phyloP scores from a whole-genome alignment of 2,329 filamentous ascomycete genomes.

The Stagonosporopsis tanaceti region DNA sequence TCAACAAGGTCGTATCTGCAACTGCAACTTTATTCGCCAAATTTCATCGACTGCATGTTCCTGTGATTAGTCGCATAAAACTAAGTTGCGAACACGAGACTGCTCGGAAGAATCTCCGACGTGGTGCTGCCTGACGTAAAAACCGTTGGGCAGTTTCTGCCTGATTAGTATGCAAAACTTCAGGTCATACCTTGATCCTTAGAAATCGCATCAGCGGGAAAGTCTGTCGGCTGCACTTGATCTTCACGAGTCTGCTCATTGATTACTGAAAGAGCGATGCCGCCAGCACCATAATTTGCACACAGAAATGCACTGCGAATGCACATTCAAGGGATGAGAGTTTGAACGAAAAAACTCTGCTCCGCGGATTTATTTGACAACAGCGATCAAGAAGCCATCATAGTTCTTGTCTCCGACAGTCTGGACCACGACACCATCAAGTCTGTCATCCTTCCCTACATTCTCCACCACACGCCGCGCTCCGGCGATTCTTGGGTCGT shows the following conservation, averaged over 20 bases:
- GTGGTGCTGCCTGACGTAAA: not conserved
- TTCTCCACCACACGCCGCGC: constrained; percentile 53
- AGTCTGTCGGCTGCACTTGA: not conserved
- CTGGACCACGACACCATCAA: constrained; percentile 56
- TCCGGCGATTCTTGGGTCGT: constrained; percentile 40
- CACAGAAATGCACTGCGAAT: not conserved
- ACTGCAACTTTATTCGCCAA: not conserved
- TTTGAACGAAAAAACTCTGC: not conserved
- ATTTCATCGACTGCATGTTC: not conserved
- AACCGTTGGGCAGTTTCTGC: not conserved
- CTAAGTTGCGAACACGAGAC: not conserved
- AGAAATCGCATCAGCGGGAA: not conserved
- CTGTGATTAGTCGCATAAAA: not conserved
- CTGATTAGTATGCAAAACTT: not conserved
- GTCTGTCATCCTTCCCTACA: constrained; percentile 52
- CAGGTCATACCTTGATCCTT: not conserved
- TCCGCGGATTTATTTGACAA: constrained; percentile 41
- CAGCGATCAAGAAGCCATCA: constrained; percentile 56
- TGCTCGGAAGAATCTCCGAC: not conserved
- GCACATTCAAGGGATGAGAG: no score
- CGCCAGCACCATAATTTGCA: not conserved
- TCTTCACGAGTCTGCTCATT: not conserved
- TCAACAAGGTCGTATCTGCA: constrained; percentile 3
- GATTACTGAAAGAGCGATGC: not conserved
- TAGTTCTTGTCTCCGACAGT: constrained; percentile 58